Percentiles rank a stretch among this genome's conserved stretches.
Conservation (phyloP, 2,329 filamentous ascomycete species). For the Chalara sp. region DNA sequence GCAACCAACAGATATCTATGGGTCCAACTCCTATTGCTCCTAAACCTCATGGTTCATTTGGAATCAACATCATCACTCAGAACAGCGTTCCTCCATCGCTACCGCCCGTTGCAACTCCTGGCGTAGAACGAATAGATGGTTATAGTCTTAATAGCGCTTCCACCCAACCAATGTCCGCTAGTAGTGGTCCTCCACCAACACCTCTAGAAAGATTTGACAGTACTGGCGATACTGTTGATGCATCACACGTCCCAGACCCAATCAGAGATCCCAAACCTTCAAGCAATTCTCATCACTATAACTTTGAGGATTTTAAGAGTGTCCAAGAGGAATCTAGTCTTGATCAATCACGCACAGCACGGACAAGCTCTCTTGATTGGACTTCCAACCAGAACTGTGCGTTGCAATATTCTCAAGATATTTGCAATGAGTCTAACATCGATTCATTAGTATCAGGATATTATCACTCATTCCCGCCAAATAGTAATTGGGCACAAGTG, state of each 20-base stretch:
- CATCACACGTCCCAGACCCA: conserved; percentile 12
- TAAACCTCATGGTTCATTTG: conserved; percentile 5
- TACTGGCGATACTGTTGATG: conserved; percentile 12
- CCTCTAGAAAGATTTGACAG: background rate
- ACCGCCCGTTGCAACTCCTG: conserved; percentile 1
- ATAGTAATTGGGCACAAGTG: background rate
- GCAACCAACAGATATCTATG: background rate
- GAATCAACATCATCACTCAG: background rate
- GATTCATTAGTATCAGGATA: conserved; percentile 5
- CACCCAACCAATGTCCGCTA: background rate
- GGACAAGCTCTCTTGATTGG: conserved; percentile 10
- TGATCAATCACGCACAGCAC: background rate
- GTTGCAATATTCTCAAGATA: conserved; percentile 5
- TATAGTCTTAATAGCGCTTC: conserved; percentile 2
- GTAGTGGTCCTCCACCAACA: background rate
- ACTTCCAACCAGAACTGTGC: conserved; percentile 11
- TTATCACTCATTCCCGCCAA: no score
- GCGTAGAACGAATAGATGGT: conserved; percentile 1
- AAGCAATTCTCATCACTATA: conserved; percentile 15
- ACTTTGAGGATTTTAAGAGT: conserved; percentile 15
- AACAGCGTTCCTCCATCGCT: background rate
- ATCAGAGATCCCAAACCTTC: conserved; percentile 2
- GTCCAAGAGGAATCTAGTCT: conserved; percentile 9
- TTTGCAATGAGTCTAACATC: conserved; percentile 9
- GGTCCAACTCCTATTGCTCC: conserved; percentile 7